Percentiles rank a stretch among this genome's conserved stretches.
Conservation (phyloP, 2,329 filamentous ascomycete species). For the Apiospora marii region DNA sequence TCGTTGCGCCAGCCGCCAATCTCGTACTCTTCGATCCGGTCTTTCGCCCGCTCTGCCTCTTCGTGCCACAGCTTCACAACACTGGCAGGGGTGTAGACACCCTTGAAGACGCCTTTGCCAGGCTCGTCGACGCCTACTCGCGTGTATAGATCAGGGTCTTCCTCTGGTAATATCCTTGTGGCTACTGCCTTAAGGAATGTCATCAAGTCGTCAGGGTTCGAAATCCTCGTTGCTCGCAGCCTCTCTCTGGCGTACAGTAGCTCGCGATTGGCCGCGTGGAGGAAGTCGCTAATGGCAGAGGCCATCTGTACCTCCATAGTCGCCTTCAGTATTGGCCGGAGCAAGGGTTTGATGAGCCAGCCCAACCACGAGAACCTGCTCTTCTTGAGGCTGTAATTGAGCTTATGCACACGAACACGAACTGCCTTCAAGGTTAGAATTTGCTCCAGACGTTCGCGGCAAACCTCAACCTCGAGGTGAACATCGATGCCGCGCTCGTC, state of each 20-base stretch:
- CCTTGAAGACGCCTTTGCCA: slow-evolving; percentile 72
- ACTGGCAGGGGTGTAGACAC: slow-evolving; percentile 88
- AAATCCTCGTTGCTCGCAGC: slow-evolving; percentile 83
- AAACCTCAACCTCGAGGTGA: slow-evolving; percentile 83
- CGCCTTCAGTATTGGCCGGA: slow-evolving; percentile 81
- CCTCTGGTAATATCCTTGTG: slow-evolving; percentile 74
- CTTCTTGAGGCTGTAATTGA: slow-evolving; percentile 78
- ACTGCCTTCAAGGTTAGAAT: slow-evolving; percentile 81
- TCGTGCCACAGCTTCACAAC: slow-evolving; percentile 90
- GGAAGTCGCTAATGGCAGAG: slow-evolving; percentile 70
- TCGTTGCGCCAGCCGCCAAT: slow-evolving; percentile 82
- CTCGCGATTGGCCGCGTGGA: slow-evolving; percentile 83
- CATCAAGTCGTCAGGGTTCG: slow-evolving; percentile 78
- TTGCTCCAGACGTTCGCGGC: slow-evolving; percentile 78
- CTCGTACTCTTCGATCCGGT: slow-evolving; percentile 78
- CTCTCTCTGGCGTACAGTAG: slow-evolving; percentile 87
- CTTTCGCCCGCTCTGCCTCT: slow-evolving; percentile 73
- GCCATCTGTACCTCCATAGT: slow-evolving; percentile 79
- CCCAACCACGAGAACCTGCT: slow-evolving; percentile 80
- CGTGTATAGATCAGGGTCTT: slow-evolving; percentile 79
- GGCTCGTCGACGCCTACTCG: slow-evolving; percentile 72
- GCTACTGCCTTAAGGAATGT: slow-evolving; percentile 85
- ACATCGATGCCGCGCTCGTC: slow-evolving; percentile 90
- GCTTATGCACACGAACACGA: slow-evolving; percentile 83
- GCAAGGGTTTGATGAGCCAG: slow-evolving; percentile 84